Evolutionary conservation across 2,329 filamentous ascomycete genomes (phyloP).

Genomic region (Fusarium pseudocircinatum): DNA sequence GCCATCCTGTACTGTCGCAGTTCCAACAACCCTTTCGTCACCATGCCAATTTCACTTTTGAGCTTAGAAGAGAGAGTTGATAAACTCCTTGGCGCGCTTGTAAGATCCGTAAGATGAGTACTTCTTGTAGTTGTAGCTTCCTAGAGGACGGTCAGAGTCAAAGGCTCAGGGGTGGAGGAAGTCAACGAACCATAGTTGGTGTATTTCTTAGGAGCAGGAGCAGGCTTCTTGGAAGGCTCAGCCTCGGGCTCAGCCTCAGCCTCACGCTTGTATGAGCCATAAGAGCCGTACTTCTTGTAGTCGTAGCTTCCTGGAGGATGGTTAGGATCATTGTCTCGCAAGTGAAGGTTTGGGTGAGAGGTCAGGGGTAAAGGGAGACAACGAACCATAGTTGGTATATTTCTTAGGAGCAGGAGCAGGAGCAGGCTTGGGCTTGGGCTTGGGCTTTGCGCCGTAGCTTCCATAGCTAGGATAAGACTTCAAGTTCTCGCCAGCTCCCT

Average conservation of each 20-base stretch:
- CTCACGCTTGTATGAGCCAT: background rate
- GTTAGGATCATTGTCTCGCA: background rate
- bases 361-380: fast-evolving
- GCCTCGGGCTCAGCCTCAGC: background rate
- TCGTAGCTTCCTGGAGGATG: background rate
- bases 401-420: constrained; percentile 1
- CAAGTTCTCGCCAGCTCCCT: background rate
- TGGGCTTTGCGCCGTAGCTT: background rate
- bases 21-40: background rate
- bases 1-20: background rate
- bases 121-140: constrained; percentile 25
- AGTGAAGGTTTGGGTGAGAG: too few relatives aligned
- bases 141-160: background rate
- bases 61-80: constrained; percentile 26
- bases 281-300: constrained; percentile 18
- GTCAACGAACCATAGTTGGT: too few relatives aligned
- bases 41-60: background rate
- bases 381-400: constrained; percentile 13
- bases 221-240: too few relatives aligned
- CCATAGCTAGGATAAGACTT: background rate
- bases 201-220: too few relatives aligned
- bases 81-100: constrained; percentile 8
- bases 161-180: too few relatives aligned
- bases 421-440: constrained; percentile 3
- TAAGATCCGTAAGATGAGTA: background rate